phyloP scores from a whole-genome alignment of 495 filamentous ascomycete genomes.

The Hypoxylon crocopeplum region DNA sequence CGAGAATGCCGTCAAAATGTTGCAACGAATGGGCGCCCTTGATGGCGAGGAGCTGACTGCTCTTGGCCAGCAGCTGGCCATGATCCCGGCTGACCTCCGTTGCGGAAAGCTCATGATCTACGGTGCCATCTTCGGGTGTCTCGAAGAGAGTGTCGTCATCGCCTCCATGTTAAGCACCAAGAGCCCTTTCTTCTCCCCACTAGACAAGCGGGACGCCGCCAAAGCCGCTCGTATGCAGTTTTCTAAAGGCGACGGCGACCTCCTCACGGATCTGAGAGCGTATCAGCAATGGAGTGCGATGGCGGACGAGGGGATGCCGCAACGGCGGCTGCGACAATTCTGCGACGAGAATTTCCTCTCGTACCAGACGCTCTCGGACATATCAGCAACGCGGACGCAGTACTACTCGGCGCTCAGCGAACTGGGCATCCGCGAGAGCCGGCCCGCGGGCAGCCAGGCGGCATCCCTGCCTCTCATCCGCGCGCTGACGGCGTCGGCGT shows the following conservation, averaged over 20 bases:
- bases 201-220: conserved; percentile 80
- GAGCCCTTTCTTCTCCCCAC: conserved; percentile 83
- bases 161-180: conserved; percentile 85
- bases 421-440: conserved; percentile 72
- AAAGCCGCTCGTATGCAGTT: conserved; percentile 79
- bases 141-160: conserved; percentile 88
- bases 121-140: conserved; percentile 89
- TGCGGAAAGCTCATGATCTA: conserved; percentile 96
- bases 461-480: conserved; percentile 70
- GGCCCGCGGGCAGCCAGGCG: conserved; percentile 54
- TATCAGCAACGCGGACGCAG: conserved; percentile 83
- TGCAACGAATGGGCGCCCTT: conserved; percentile 86
- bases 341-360: conserved; percentile 91
- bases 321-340: conserved; percentile 73
- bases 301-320: conserved; percentile 58
- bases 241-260: conserved; percentile 78
- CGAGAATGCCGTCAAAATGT: conserved; percentile 77
- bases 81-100: conserved; percentile 93
- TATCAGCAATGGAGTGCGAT: conserved; percentile 80
- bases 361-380: conserved; percentile 81
- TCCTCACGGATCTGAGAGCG: conserved; percentile 83
- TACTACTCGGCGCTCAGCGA: conserved; percentile 87
- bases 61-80: conserved; percentile 85
- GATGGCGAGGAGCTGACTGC: conserved; percentile 86
- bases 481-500: conserved; percentile 87